Evolutionary conservation across 2,329 filamentous ascomycete genomes (phyloP), one percentile per base, ranked within the genome.

Genomic region (Fusarium nurragi): DNA sequence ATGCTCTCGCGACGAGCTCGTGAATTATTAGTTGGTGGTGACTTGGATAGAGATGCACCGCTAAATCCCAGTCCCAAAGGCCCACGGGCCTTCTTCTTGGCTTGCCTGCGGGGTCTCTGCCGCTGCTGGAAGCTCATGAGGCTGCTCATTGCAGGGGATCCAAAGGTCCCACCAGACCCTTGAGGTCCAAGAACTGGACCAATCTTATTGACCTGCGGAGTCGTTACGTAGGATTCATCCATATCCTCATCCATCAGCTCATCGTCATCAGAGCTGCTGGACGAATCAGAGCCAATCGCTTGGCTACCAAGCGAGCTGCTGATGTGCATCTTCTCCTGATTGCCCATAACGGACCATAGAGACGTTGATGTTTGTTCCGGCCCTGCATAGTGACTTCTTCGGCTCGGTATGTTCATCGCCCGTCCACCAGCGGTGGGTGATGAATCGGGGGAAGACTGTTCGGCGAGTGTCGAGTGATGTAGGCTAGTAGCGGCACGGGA

Each of bases 391-490:
- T 86, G 81, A 28, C 80, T 79, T 57, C 81, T 78, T 46, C 84
- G 80, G 38, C 79, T 79, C 9, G 86, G 87, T 45, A 89, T 89
- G 71, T 85, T 87, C 81, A 89, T 86, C 23, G 83, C 86, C 64
- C 81, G 78, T 34, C 90, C 88, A 49, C 89, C 88, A 52, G 95
- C 89, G 13, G 90, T 94, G 1, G 95, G 95, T 1, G 94, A 97
- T 0, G 93, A 95, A 75, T 97, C 93, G 5, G 94, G 93, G 6
- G 92, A 95, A 1, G 92, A 91, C 75, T 90, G 87, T 69, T 97
- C 92, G 54, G 94, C 94, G 10, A 98, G 85, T 1, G 92, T 98
- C 16, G 94, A 97, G 77, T 98, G 95, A 78, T 98, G 95, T 21
- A 99, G 83, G 74, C 94, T 97, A 12, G 94, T 97, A 63, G 93